Evolutionary conservation across 306 rosid genomes (phyloP).

Genomic region (Geum urbanum): DNA sequence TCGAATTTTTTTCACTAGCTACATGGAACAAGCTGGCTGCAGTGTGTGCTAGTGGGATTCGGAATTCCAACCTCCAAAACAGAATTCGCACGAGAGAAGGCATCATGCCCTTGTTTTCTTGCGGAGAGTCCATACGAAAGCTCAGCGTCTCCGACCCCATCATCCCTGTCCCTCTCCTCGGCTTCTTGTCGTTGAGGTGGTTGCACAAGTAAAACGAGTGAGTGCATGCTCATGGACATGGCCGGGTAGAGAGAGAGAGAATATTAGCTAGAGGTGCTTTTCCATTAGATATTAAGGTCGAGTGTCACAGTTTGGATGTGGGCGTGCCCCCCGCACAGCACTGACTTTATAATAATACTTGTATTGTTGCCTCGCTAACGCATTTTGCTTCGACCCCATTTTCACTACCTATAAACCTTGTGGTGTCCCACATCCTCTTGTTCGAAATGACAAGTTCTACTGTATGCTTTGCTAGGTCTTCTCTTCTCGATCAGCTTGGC

Average conservation of each 20-base stretch:
- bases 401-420: constrained; percentile 10
- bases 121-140: constrained; percentile 34
- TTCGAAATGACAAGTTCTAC: too few relatives aligned
- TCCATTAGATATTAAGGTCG: constrained; percentile 51
- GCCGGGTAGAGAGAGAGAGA: neutral
- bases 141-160: constrained; percentile 66
- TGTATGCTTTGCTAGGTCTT: neutral
- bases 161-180: constrained; percentile 30
- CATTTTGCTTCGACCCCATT: constrained; percentile 18
- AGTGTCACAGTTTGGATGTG: constrained; percentile 48
- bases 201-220: constrained; percentile 35
- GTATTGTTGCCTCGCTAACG: constrained; percentile 31
- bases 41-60: neutral
- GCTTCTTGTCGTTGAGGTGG: constrained; percentile 39
- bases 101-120: neutral
- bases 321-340: constrained; percentile 43
- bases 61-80: neutral
- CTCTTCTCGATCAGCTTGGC: neutral
- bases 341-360: constrained; percentile 23
- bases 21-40: neutral
- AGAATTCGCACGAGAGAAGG: neutral
- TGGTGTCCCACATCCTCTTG: neutral
- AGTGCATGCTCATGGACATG: neutral
- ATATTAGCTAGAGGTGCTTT: constrained; percentile 30
- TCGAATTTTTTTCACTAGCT: too few relatives aligned